phyloP scores from a whole-genome alignment of 345 rosid genomes.

The Eucalyptus regnans region DNA sequence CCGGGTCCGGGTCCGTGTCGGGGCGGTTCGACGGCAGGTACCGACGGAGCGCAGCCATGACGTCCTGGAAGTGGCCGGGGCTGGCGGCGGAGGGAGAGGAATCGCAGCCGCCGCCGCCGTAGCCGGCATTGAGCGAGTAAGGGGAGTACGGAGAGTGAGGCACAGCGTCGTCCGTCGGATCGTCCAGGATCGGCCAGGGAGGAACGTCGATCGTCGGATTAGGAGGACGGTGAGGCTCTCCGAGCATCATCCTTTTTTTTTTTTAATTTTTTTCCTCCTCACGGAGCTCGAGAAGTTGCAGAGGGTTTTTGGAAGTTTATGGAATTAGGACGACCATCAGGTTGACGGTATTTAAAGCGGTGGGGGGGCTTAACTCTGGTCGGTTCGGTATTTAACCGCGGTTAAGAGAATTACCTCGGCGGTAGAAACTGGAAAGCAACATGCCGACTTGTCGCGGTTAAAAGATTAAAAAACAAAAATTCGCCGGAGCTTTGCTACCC shows the following conservation, averaged over 20 bases:
- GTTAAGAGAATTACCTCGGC: neutral
- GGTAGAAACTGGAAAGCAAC: neutral
- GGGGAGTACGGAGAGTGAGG: neutral
- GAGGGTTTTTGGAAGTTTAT: neutral
- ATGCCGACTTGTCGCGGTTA: neutral
- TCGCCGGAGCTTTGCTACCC: neutral
- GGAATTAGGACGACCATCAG: rapidly evolving
- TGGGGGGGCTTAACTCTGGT: neutral
- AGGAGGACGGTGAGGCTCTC: neutral
- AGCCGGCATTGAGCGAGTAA: neutral
- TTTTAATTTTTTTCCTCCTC: rapidly evolving
- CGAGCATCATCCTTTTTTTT: neutral
- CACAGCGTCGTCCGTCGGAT: neutral
- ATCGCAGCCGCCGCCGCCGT: neutral
- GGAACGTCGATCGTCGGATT: neutral
- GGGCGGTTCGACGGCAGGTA: slow-evolving; percentile 1
- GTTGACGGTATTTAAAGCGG: neutral
- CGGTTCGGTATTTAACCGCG: neutral
- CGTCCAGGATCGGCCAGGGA: neutral
- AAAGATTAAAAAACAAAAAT: neutral
- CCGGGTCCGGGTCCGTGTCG: neutral
- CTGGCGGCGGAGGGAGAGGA: neutral
- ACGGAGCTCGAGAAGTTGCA: neutral
- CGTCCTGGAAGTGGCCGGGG: neutral
- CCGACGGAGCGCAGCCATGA: neutral